phyloP scores from a whole-genome alignment of 805 yeast genomes.

The Suhomyces canberraensis region DNA sequence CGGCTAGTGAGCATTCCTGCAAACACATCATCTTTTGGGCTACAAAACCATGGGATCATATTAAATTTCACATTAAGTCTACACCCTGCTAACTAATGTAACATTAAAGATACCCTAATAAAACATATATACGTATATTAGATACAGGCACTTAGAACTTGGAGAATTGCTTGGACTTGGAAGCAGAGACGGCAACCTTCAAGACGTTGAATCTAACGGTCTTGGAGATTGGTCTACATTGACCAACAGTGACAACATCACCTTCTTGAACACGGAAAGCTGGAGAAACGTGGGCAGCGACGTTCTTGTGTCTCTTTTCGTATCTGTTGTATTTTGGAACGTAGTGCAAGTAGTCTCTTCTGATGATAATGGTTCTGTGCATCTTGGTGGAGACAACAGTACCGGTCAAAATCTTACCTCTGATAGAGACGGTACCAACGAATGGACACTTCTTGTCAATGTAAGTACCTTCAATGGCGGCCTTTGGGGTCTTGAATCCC shows the following conservation, averaged over 20 bases:
- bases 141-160: slow-evolving; percentile 66
- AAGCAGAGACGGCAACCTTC: slow-evolving; percentile 86
- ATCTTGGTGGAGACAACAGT: slow-evolving; percentile 99
- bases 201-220: slow-evolving; percentile 99
- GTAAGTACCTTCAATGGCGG: slow-evolving; percentile 98
- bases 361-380: slow-evolving; percentile 99
- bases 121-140: slow-evolving; percentile 4
- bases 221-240: slow-evolving; percentile 99
- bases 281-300: slow-evolving; percentile 99
- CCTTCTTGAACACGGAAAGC: slow-evolving; percentile 99
- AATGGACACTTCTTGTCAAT: slow-evolving; percentile 99
- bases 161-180: slow-evolving; percentile 91
- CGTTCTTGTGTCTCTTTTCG: slow-evolving; percentile 99
- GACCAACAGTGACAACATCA: slow-evolving; percentile 99
- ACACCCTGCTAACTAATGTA: slow-evolving; percentile 1
- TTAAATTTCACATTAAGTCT: too few species aligned
- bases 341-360: slow-evolving; percentile 99
- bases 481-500: slow-evolving; percentile 99
- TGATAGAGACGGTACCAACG: slow-evolving; percentile 93
- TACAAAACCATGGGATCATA: too few species aligned
- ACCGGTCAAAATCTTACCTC: slow-evolving; percentile 99
- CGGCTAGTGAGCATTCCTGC: too few species aligned
- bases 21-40: too few species aligned
- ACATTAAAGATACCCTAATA: slow-evolving; percentile 7
- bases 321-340: slow-evolving; percentile 99